Conservation (phyloP, 768 basidiomycete genomes). For the Lanmaoa pseudosensibilis region DNA sequence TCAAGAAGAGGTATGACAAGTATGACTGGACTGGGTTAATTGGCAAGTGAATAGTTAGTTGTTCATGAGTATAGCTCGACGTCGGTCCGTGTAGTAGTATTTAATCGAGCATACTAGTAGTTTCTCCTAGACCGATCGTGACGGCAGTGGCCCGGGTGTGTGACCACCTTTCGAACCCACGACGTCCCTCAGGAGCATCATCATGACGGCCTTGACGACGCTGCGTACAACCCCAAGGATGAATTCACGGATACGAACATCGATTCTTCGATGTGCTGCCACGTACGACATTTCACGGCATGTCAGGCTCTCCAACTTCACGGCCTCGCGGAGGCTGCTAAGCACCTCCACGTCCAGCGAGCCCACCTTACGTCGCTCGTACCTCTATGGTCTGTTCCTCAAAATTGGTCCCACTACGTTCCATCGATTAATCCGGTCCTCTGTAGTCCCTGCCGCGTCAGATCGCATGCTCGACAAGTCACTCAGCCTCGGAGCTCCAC, state of each 20-base stretch:
- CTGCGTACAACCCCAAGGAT: slow-evolving; percentile 8
- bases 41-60: slow-evolving; percentile 31
- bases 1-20: slow-evolving; percentile 74
- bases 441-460: slow-evolving; percentile 75
- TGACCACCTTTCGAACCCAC: background rate
- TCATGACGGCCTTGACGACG: background rate
- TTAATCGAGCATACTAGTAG: background rate
- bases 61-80: background rate
- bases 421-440: background rate
- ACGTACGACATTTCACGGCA: background rate
- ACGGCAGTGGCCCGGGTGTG: background rate
- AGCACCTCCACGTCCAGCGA: slow-evolving; percentile 21
- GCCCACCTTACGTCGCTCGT: slow-evolving; percentile 47
- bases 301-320: background rate
- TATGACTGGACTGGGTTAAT: slow-evolving; percentile 84
- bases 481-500: slow-evolving; percentile 42
- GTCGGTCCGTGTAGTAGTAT: background rate
- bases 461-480: slow-evolving; percentile 83
- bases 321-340: slow-evolving; percentile 5
- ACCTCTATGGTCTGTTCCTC: slow-evolving; percentile 51
- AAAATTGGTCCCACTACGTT: background rate
- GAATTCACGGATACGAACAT: background rate
- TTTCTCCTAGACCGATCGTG: background rate
- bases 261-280: background rate
- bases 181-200: background rate